A percentile compares a stretch with the other conserved stretches of the same genome.
These are phyloP conservation scores for Penicillium riverlandense DNA, from an alignment of 495 filamentous ascomycete genomes.

Conservation along the genomic window DNA sequence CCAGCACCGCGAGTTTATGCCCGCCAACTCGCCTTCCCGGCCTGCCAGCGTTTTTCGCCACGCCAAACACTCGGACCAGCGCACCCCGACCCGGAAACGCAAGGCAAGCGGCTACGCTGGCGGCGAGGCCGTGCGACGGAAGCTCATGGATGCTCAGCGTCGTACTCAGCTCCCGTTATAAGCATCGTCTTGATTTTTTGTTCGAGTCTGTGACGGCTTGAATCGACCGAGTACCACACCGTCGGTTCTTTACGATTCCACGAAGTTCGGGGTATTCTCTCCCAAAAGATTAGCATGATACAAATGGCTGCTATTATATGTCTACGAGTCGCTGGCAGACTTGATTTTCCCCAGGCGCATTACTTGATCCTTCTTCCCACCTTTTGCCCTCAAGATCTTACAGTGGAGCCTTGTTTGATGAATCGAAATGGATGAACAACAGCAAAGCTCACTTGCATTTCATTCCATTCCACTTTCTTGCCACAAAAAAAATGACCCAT, in stretches of 20 bases:
- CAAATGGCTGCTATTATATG: conserved; percentile 16
- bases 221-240: background rate
- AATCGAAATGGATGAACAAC: background rate
- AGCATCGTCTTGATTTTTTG: conserved; percentile 1
- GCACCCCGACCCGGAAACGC: conserved; percentile 37
- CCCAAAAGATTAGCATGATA: conserved; percentile 17
- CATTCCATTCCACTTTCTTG: background rate
- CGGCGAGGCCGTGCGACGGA: conserved; percentile 40
- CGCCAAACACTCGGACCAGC: conserved; percentile 34
- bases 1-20: conserved; percentile 44
- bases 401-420: no score
- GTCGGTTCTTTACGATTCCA: conserved; percentile 10
- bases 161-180: conserved; percentile 35
- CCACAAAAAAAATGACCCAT: no score
- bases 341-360: conserved; percentile 2
- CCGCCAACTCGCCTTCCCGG: conserved; percentile 37
- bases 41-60: conserved; percentile 43
- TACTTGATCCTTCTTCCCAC: conserved; percentile 1
- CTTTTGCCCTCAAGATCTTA: no score
- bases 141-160: conserved; percentile 40
- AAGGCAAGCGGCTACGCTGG: conserved; percentile 30
- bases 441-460: background rate
- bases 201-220: background rate
- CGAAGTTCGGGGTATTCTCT: conserved; percentile 15
- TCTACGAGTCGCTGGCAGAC: conserved; percentile 21